Evolutionary conservation across 2,329 filamentous ascomycete species (phyloP).

Genomic region (Cytospora schulzeri): DNA sequence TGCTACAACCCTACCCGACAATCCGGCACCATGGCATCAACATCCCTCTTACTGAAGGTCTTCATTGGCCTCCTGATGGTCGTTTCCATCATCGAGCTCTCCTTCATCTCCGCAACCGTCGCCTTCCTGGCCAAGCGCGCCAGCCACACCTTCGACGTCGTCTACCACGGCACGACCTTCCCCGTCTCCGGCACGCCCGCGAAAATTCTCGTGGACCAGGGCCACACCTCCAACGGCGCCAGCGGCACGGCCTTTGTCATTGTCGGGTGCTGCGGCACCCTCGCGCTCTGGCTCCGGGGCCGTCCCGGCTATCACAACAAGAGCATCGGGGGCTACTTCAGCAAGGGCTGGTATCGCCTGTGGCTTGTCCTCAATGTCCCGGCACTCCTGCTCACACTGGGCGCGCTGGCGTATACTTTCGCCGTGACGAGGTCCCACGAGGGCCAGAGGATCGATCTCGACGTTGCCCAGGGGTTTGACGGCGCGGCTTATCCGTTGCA

Average conservation of each 20-base stretch:
- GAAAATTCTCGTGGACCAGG: constrained; percentile 42
- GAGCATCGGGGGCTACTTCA: constrained; percentile 16
- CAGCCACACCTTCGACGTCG: constrained; percentile 34
- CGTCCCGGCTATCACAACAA: constrained; percentile 31
- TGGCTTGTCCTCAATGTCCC: constrained; percentile 41
- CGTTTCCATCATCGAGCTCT: constrained; percentile 43
- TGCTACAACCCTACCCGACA: background rate
- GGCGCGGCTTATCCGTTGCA: constrained; percentile 35
- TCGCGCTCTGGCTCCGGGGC: constrained; percentile 36
- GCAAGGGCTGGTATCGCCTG: constrained; percentile 36
- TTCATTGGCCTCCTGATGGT: constrained; percentile 39
- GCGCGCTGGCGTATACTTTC: constrained; percentile 42
- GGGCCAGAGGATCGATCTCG: constrained; percentile 38
- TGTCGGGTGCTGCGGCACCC: constrained; percentile 38
- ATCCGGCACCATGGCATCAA: constrained; percentile 22
- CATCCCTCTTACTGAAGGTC: constrained; percentile 29
- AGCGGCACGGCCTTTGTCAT: constrained; percentile 41
- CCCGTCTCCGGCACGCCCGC: constrained; percentile 36
- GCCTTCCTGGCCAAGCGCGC: constrained; percentile 40
- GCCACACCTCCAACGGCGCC: constrained; percentile 46
- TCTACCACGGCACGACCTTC: constrained; percentile 31
- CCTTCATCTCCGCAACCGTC: constrained; percentile 43
- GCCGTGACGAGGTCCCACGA: constrained; percentile 35
- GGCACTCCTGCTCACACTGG: constrained; percentile 40
- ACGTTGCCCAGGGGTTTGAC: constrained; percentile 31